Evolutionary conservation across 169 alveolate genomes (phyloP).

Genomic region (Plasmodium falciparum): DNA sequence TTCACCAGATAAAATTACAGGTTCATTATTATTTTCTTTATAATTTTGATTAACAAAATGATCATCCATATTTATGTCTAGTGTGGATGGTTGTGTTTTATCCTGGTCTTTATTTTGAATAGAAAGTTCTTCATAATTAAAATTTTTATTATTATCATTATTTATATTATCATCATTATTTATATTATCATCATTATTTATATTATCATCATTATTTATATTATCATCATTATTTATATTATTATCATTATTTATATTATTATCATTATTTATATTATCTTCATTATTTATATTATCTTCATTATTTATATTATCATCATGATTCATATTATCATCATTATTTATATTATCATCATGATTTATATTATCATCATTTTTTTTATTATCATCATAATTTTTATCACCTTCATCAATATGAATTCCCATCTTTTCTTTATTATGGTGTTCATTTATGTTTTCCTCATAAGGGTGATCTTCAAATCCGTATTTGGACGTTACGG

Average conservation of each 20-base stretch:
- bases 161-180: too few species aligned
- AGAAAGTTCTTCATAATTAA: too few species aligned
- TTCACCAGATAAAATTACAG: too few species aligned
- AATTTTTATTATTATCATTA: too few species aligned
- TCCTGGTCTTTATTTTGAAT: too few species aligned
- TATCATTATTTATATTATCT: background rate
- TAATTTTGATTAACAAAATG: too few species aligned
- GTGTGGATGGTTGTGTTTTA: too few species aligned
- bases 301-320: background rate
- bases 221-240: background rate
- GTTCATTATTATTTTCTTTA: too few species aligned
- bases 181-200: too few species aligned
- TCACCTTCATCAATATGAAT: constrained; percentile 8
- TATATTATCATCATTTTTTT: background rate
- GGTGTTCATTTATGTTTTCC: constrained; percentile 20
- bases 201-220: too few species aligned
- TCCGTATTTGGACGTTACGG: background rate
- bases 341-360: background rate
- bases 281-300: background rate
- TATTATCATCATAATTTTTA: background rate
- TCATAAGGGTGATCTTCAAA: constrained; percentile 35
- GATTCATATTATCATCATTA: background rate
- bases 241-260: background rate
- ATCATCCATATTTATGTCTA: too few species aligned
- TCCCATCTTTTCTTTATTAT: constrained; percentile 20